Conservation (phyloP, 2,329 filamentous ascomycete genomes). For the Calonectria naviculata region DNA sequence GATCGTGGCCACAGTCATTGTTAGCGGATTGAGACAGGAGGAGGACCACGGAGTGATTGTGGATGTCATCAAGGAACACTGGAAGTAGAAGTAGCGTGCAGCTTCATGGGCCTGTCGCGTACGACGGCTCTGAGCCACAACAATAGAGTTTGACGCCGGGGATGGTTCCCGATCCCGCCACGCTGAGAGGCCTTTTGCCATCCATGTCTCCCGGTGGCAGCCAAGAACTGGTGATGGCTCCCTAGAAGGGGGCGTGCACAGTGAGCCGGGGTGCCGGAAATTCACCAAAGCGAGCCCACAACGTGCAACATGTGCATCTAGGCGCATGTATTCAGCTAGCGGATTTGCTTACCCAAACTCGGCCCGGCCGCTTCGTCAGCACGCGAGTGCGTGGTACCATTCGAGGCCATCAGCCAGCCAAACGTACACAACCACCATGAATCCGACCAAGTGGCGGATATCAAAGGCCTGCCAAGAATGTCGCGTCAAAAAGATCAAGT, state of each 20-base stretch:
- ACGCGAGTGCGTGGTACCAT: constrained; percentile 26
- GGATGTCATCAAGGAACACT: constrained; percentile 70
- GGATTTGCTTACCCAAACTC: constrained; percentile 10
- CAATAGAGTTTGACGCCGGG: constrained; percentile 4
- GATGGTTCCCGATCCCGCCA: background rate
- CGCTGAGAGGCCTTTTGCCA: background rate
- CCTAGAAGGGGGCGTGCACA: background rate
- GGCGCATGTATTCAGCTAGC: background rate
- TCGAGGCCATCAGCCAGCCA: constrained; percentile 18
- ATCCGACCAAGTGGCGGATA: constrained; percentile 45
- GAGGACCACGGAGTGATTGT: constrained; percentile 83
- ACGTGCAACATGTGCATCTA: constrained; percentile 10
- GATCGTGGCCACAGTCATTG: constrained; percentile 78
- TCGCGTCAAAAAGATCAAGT: constrained; percentile 46
- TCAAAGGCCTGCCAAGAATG: constrained; percentile 49
- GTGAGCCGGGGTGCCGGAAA: background rate
- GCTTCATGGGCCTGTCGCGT: background rate
- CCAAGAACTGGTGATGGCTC: background rate
- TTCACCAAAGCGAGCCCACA: background rate
- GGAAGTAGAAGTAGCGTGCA: constrained; percentile 41
- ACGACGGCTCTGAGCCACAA: background rate
- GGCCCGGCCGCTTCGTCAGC: background rate
- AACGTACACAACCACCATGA: constrained; percentile 30
- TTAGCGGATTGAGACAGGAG: constrained; percentile 80
- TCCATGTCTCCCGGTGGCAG: background rate